Evolutionary conservation across 2,329 filamentous ascomycete species (phyloP).

Genomic region (Acrocalymma vagum): DNA sequence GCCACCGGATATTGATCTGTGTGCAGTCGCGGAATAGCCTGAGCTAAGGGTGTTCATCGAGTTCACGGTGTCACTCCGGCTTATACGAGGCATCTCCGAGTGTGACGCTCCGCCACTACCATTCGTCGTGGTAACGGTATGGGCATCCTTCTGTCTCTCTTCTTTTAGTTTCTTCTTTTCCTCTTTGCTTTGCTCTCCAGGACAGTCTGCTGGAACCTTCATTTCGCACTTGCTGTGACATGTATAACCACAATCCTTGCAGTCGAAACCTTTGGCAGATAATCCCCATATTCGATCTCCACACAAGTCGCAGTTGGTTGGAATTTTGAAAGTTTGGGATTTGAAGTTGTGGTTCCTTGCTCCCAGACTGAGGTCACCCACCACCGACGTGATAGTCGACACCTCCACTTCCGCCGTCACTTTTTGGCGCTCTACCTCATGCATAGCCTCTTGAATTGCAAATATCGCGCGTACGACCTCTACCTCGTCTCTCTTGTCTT

Average conservation of each 20-base stretch:
- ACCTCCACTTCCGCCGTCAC: conserved; percentile 93
- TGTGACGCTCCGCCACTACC: conserved; percentile 58
- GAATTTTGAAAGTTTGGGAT: conserved; percentile 98
- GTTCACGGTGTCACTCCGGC: conserved; percentile 86
- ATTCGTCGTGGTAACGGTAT: conserved; percentile 58
- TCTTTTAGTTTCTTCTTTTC: conserved; percentile 93
- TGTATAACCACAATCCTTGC: conserved; percentile 94
- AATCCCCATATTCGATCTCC: conserved; percentile 97
- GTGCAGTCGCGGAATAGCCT: conserved; percentile 81
- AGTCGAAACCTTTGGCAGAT: conserved; percentile 96
- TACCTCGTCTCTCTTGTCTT: conserved; percentile 88
- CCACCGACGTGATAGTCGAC: conserved; percentile 86
- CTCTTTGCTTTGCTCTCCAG: conserved; percentile 91
- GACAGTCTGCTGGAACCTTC: conserved; percentile 96
- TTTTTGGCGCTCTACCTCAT: conserved; percentile 83
- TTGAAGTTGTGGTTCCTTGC: conserved; percentile 98
- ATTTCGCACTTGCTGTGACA: conserved; percentile 99
- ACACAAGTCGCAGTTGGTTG: conserved; percentile 96
- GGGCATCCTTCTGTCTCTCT: conserved; percentile 82
- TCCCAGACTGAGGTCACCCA: conserved; percentile 91
- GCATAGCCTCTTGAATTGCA: conserved; percentile 81
- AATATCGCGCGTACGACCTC: conserved; percentile 86
- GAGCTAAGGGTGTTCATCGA: conserved; percentile 79
- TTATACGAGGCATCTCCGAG: conserved; percentile 73
- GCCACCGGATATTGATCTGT: conserved; percentile 75